Percentiles rank a stretch among this genome's conserved stretches.
Evolutionary conservation across 2,329 filamentous ascomycete genomes (phyloP).

Genomic region (Pseudocercospora fuligena): DNA sequence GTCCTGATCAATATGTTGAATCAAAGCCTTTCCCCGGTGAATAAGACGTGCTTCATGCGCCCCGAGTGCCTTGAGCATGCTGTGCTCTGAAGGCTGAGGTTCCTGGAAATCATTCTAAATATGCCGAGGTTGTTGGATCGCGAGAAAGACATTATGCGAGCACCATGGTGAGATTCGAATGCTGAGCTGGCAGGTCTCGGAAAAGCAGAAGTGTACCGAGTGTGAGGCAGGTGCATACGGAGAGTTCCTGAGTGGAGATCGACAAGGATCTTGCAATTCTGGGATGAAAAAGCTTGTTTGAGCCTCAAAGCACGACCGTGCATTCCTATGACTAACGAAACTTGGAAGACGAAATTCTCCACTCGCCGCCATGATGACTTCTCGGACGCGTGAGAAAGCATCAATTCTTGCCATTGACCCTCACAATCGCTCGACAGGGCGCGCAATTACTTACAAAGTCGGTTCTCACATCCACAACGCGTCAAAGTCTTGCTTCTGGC

Average conservation of each 20-base stretch:
- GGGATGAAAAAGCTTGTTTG: constrained; percentile 6
- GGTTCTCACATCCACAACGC: neutral
- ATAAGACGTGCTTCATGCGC: no score
- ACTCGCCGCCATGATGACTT: neutral
- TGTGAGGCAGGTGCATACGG: no score
- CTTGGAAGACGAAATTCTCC: constrained; percentile 1
- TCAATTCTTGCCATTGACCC: neutral
- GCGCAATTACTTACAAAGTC: neutral
- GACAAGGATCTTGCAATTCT: no score
- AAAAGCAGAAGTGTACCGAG: neutral
- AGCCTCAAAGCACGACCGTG: constrained; percentile 1
- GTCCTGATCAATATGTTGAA: no score
- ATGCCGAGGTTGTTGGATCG: no score
- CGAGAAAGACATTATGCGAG: no score
- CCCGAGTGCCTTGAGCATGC: no score
- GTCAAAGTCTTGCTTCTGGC: neutral
- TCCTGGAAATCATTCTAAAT: no score
- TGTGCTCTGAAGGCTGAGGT: no score
- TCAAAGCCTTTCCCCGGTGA: no score
- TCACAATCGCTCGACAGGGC: neutral
- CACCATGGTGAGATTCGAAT: neutral
- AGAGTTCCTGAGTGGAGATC: no score
- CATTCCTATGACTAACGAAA: neutral
- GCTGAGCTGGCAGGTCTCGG: neutral
- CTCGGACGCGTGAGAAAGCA: neutral